These are phyloP conservation scores for Debaryomyces sp. DNA, from an alignment of 1,139 yeast genomes.

Conservation along the genomic window DNA sequence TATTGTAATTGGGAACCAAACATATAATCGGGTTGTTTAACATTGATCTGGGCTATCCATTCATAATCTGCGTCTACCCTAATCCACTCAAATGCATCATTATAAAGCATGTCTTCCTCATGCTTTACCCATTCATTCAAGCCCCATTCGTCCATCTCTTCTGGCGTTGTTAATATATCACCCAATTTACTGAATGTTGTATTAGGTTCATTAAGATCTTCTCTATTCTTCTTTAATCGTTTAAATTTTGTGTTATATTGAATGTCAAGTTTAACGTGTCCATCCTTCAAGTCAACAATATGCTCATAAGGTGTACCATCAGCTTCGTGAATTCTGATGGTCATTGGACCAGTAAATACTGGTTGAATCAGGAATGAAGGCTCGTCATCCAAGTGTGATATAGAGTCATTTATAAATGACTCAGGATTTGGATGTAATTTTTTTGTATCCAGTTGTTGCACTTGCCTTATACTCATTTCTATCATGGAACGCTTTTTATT, in stretches of 20 bases:
- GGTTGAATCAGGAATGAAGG: constrained; percentile 43
- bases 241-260: constrained; percentile 93
- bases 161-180: constrained; percentile 64
- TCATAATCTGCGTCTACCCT: constrained; percentile 96
- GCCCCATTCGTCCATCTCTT: constrained; percentile 72
- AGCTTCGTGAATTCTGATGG: constrained; percentile 94
- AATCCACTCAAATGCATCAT: constrained; percentile 97
- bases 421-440: constrained; percentile 35
- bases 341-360: constrained; percentile 90
- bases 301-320: constrained; percentile 99
- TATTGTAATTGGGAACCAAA: constrained; percentile 90
- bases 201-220: constrained; percentile 44
- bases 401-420: constrained; percentile 51
- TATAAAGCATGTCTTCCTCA: constrained; percentile 62
- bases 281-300: constrained; percentile 87
- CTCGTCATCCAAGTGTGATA: constrained; percentile 43
- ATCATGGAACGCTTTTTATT: constrained; percentile 92
- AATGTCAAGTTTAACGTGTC: constrained; percentile 83
- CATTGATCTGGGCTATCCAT: constrained; percentile 84
- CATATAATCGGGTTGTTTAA: constrained; percentile 95
- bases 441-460: constrained; percentile 65
- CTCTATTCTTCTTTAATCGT: constrained; percentile 60
- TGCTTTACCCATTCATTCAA: constrained; percentile 73
- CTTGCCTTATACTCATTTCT: constrained; percentile 93
- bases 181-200: constrained; percentile 66